These are phyloP conservation scores for Pueraria montana DNA, from an alignment of 306 rosid species.

Conservation along the genomic window DNA sequence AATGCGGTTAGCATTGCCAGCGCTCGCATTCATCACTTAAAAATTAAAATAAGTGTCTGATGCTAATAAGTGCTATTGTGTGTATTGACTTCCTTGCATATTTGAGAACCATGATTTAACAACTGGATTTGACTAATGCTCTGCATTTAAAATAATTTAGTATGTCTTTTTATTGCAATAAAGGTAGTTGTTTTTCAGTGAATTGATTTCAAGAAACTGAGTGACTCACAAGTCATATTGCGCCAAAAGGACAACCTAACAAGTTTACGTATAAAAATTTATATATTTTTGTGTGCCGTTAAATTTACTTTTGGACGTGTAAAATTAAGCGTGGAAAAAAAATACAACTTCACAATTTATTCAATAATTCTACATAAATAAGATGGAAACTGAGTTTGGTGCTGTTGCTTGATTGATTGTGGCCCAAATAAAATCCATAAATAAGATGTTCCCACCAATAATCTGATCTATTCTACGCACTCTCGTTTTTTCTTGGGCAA, in stretches of 20 bases:
- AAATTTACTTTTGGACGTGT: not conserved
- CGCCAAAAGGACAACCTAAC: not conserved
- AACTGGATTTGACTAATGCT: not conserved
- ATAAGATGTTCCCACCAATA: conserved; percentile 15
- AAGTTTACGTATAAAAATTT: not conserved
- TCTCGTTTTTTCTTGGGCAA: not conserved
- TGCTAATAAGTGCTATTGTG: too few relatives aligned
- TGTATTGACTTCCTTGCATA: too few relatives aligned
- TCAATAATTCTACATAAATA: not conserved
- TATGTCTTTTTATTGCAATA: not conserved
- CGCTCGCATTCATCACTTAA: too few relatives aligned
- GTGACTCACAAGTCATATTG: too few relatives aligned
- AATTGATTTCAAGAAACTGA: not conserved
- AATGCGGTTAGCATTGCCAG: not conserved
- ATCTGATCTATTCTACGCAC: not conserved
- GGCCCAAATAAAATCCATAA: conserved; percentile 1
- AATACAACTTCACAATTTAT: not conserved
- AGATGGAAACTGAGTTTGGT: not conserved
- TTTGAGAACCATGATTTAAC: not conserved
- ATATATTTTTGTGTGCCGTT: not conserved
- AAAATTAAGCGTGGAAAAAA: not conserved
- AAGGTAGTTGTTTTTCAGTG: not conserved
- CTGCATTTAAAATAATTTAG: not conserved
- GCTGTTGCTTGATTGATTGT: not conserved
- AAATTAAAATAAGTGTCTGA: too few relatives aligned